Evolutionary conservation across 805 yeast genomes (phyloP), one percentile per base, ranked within the genome.

Genomic region (Barnettozyma sucrosica): DNA sequence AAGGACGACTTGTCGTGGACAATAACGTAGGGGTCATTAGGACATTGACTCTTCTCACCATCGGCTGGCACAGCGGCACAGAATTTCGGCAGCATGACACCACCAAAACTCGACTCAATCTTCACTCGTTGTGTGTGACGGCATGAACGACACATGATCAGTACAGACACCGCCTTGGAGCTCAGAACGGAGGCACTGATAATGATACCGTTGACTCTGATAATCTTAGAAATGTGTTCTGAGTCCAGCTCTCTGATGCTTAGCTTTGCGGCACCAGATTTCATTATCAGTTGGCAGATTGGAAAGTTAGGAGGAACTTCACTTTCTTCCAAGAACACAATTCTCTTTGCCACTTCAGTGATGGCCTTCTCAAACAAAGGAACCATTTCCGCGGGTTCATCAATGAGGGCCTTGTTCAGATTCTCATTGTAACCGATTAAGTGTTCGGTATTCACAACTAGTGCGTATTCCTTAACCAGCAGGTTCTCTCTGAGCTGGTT

Each of bases 1-100:
- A 90, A 93, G n/a, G 79, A 72, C 2, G 97, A 89, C 61, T 88
- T 86, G 64, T 93, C 98, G 67, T 93, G 99, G 26, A 88, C 89
- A 51, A 93, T 86, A 33, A 87, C 78, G 59, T 89, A 93, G 3
- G 99, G 99, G 57, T 92, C 96, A 13, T 83, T 79, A 1, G 96
- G 96, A 70, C 99, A 93, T 51, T 72, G 70, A 20, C 72, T 74
- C 53, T 65, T 72, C 50, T 69, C 76, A 49, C 78, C 79, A 41
- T 77, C 80, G 5, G 78, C 71, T 1, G 68, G 64, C 4, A 80
- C 74, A 7, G 80, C 75, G 57, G 74, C 79, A 67, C 96, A 89
- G 36, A 61, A 64, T 26, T 77, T 76, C 13, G 96, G 96, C 53
- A 85, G 69, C 46, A 69, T 76, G 19, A 86, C 72, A 13, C 79